Base-by-base conservation (phyloP, 2,329 filamentous ascomycete species). In the Fusarium siculi region DNA sequence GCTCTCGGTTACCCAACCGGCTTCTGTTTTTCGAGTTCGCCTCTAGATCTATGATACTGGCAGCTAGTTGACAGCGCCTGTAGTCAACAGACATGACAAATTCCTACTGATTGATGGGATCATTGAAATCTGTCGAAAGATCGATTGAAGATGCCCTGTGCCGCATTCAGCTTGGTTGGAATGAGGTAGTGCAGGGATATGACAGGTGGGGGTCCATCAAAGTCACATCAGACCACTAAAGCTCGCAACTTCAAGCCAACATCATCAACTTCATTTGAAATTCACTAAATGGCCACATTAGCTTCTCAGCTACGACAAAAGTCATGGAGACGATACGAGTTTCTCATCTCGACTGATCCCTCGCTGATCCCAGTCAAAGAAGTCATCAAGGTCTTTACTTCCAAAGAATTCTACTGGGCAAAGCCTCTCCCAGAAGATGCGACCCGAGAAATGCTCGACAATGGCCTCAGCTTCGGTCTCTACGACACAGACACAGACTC, bases 401-500 rank as follows among this genome's bases (percentile, higher is more conserved):
- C 85, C 0, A 85, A 88, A 9, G 76, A 85, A 42, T 78, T 91
- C 58, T 89, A 88, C 82, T 91, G 90, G 88, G 83, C 86, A 2
- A 82, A 82, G 32, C 70, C 84, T 1, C 74, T 88, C 3, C 83
- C 88, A 0, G 80, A 84, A 21, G 79, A 83, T 0, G 75, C 79
- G 1, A 78, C 90, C 42, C 80, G 81, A 54, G 82, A 82, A 28
- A 84, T 87, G 56, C 76, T 91, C 3, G 78, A 86, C n/a, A 86
- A 87, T 46, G 89, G 87, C 7, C 77, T 91, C 7, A 89, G 87
- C 70, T 85, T 91, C 36, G 88, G 87, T 1, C 70, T 91, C 4
- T 91, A 90, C 69, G 37, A 69, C 18, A 28, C 54, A 19, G 57
- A 60, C 2, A 49, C 50, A 28, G 18, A 37, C 7, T 53, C 49